These are phyloP conservation scores for Boletus rubroflammeus DNA, from an alignment of 768 basidiomycete species.

Conservation along the genomic window DNA sequence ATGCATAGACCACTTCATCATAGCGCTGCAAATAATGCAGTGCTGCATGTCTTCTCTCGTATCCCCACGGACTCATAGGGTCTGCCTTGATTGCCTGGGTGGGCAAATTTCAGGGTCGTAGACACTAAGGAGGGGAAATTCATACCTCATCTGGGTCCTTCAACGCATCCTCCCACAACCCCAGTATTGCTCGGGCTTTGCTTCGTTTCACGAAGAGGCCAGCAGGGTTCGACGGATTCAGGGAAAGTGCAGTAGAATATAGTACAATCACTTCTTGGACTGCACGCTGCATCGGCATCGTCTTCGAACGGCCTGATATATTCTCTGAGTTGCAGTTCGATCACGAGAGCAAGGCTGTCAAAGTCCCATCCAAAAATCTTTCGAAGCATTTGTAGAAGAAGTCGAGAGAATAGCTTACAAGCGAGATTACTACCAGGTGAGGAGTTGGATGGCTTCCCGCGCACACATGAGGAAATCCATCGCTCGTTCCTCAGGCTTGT, in stretches of 20 bases:
- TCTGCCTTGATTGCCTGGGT: not conserved
- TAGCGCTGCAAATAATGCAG: not conserved
- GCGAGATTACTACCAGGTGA: constrained; percentile 2
- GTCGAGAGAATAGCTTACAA: not conserved
- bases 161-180: constrained; percentile 7
- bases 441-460: not conserved
- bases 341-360: not conserved
- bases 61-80: not conserved
- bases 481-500: not conserved
- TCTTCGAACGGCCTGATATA: not conserved
- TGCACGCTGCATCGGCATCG: not conserved
- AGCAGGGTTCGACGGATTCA: not conserved
- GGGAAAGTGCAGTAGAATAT: constrained; percentile 3
- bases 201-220: constrained; percentile 9
- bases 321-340: not conserved
- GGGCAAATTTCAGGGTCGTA: not conserved
- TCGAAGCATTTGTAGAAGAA: not conserved
- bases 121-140: no score
- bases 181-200: not conserved
- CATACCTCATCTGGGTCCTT: constrained; percentile 11
- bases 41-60: constrained; percentile 1
- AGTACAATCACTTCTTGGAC: not conserved
- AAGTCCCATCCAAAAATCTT: constrained; percentile 17
- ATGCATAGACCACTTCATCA: constrained; percentile 1
- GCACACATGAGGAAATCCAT: not conserved